phyloP scores from a whole-genome alignment of 1,284 basidiomycete genomes.

The Acaromyces ingoldii region DNA sequence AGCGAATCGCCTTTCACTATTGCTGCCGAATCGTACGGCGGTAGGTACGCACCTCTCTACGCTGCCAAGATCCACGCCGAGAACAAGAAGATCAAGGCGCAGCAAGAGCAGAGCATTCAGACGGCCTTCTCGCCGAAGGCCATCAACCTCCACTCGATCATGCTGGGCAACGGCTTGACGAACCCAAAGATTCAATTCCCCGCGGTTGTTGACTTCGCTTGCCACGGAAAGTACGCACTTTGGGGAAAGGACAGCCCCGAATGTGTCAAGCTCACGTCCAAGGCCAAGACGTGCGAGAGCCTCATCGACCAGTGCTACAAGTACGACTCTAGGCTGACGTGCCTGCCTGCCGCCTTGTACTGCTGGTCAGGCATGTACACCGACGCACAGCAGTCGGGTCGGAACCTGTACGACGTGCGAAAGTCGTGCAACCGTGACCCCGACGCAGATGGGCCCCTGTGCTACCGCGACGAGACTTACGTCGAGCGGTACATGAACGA shows the following conservation, averaged over 20 bases:
- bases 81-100: constrained; percentile 46
- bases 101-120: neutral
- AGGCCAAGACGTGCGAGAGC: constrained; percentile 67
- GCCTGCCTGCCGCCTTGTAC: constrained; percentile 56
- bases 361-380: constrained; percentile 56
- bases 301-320: constrained; percentile 54
- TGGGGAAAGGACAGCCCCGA: constrained; percentile 66
- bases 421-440: constrained; percentile 63
- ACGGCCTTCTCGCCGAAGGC: constrained; percentile 21
- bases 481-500: constrained; percentile 53
- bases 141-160: constrained; percentile 44
- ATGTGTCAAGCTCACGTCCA: constrained; percentile 62
- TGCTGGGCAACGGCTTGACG: constrained; percentile 50
- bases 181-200: constrained; percentile 51
- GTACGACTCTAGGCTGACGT: constrained; percentile 54
- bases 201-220: constrained; percentile 70
- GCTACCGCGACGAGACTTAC: constrained; percentile 59
- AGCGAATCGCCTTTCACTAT: constrained; percentile 49
- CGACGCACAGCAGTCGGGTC: constrained; percentile 55
- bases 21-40: constrained; percentile 62
- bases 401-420: constrained; percentile 73
- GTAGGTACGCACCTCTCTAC: constrained; percentile 55
- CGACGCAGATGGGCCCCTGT: constrained; percentile 60
- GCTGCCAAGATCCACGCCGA: constrained; percentile 42
- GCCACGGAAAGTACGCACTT: constrained; percentile 60